Evolutionary conservation across 345 rosid genomes (phyloP).

Genomic region (Moricandia arvensis): DNA sequence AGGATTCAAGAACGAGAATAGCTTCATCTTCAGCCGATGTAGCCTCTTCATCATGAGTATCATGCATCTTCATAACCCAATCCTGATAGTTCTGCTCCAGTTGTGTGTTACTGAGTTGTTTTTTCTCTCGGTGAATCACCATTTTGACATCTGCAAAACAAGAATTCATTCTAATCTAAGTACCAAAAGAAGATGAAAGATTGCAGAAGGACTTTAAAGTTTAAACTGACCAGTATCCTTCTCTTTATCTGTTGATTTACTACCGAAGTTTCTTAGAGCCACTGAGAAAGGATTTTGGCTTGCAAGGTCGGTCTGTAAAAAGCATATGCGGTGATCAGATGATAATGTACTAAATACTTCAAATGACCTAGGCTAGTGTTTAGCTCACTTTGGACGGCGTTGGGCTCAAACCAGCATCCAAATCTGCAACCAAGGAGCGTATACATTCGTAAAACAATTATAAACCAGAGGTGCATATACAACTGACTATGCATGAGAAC

Average conservation of each 20-base stretch:
- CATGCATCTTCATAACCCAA: slow-evolving; percentile 74
- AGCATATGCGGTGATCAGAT: background rate
- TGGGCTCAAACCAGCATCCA: slow-evolving; percentile 80
- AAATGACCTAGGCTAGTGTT: background rate
- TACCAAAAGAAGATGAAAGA: slow-evolving; percentile 6
- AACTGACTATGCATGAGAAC: slow-evolving; percentile 2
- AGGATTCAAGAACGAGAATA: slow-evolving; percentile 37
- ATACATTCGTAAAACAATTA: background rate
- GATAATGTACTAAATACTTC: background rate
- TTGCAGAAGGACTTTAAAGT: background rate
- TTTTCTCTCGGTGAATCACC: slow-evolving; percentile 45
- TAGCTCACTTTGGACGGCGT: slow-evolving; percentile 61
- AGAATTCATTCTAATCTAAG: background rate
- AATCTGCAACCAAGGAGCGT: slow-evolving; percentile 46
- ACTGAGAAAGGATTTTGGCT: slow-evolving; percentile 51
- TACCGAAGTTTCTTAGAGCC: slow-evolving; percentile 59
- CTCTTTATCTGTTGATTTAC: slow-evolving; percentile 40
- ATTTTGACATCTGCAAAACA: slow-evolving; percentile 43
- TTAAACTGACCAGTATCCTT: slow-evolving; percentile 44
- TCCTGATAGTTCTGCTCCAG: slow-evolving; percentile 58
- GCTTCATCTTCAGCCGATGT: slow-evolving; percentile 58
- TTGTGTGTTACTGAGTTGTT: slow-evolving; percentile 35
- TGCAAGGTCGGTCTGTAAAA: slow-evolving; percentile 67
- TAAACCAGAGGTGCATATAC: background rate
- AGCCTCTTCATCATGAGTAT: slow-evolving; percentile 57